These are phyloP conservation scores for Ilex aquifolium DNA, from an alignment of 257 asterid species.

Conservation along the genomic window DNA sequence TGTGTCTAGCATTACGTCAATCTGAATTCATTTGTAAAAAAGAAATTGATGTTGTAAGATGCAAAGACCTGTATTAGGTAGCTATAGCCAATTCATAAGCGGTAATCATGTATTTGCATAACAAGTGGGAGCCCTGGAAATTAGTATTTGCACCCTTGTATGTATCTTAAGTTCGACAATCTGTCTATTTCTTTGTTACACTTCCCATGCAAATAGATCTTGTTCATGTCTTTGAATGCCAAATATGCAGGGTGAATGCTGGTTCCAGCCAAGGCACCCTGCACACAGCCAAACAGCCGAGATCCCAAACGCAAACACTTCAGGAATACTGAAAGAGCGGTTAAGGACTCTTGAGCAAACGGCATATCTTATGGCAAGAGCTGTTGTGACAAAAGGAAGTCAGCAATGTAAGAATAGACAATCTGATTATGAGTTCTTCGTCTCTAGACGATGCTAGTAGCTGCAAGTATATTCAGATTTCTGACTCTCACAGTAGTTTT, in stretches of 20 bases:
- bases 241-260: constrained; percentile 27
- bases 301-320: constrained; percentile 2
- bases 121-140: too few species aligned
- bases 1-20: too few species aligned
- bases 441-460: constrained; percentile 13
- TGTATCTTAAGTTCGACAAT: too few species aligned
- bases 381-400: constrained; percentile 10
- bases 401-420: constrained; percentile 12
- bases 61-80: too few species aligned
- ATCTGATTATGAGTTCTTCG: constrained; percentile 29
- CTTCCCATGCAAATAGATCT: not conserved
- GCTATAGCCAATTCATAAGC: too few species aligned
- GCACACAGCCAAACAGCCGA: not conserved
- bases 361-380: constrained; percentile 24
- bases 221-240: not conserved
- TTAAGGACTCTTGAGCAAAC: constrained; percentile 21
- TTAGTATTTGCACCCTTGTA: too few species aligned
- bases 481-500: too few species aligned
- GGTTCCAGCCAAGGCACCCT: constrained; percentile 22
- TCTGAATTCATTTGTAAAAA: too few species aligned
- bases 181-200: not conserved
- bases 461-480: too few species aligned
- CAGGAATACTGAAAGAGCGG: constrained; percentile 12
- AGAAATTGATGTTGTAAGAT: too few species aligned
- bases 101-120: too few species aligned